These are phyloP conservation scores for Inonotus hispidus DNA, from an alignment of 1,284 basidiomycete species.

Conservation along the genomic window DNA sequence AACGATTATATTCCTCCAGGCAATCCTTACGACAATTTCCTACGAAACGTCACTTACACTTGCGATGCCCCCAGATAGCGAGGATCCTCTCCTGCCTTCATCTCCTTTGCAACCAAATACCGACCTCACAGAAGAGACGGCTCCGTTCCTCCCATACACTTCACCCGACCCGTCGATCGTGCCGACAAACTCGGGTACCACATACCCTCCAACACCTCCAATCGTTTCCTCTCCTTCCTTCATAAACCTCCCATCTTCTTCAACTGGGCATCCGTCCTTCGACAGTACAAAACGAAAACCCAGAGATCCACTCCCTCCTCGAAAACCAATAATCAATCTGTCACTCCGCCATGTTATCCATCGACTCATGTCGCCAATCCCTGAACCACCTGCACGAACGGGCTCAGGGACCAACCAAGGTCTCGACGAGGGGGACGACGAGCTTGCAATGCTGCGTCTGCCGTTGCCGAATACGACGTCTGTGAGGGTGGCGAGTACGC, in stretches of 20 bases:
- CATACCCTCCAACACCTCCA: conserved; percentile 23
- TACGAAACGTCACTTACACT: conserved; percentile 49
- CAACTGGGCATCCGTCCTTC: background rate
- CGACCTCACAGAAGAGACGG: background rate
- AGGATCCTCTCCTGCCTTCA: conserved; percentile 26
- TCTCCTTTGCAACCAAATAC: background rate
- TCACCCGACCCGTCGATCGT: conserved; percentile 22
- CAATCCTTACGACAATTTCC: conserved; percentile 57
- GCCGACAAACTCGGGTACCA: background rate
- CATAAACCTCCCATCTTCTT: conserved; percentile 19
- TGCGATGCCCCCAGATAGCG: conserved; percentile 28
- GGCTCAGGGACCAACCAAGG: background rate
- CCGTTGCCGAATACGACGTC: conserved; percentile 14
- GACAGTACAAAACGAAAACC: conserved; percentile 19
- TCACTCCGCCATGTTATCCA: conserved; percentile 44
- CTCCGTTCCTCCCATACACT: conserved; percentile 21
- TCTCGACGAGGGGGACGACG: background rate
- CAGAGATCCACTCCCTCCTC: conserved; percentile 12
- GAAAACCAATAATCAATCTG: conserved; percentile 52
- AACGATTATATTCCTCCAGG: conserved; percentile 57
- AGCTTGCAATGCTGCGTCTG: conserved; percentile 1
- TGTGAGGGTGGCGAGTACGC: background rate
- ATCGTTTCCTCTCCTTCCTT: conserved; percentile 25
- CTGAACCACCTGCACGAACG: conserved; percentile 29
- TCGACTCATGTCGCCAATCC: conserved; percentile 49